phyloP scores from a whole-genome alignment of 164 flowering plant genomes.

The Liriodendron chinense region DNA sequence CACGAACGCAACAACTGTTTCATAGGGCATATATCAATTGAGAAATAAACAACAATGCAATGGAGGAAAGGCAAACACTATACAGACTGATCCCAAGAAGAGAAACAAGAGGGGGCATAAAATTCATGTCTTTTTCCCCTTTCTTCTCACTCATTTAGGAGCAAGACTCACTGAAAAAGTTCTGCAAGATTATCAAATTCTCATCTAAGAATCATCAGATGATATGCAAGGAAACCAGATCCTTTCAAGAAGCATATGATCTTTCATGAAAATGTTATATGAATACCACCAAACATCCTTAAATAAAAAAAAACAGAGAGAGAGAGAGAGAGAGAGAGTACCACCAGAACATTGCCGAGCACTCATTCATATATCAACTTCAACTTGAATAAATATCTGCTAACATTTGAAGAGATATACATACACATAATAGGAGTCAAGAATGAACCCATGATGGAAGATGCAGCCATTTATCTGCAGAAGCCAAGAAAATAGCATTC shows the following conservation, averaged over 20 bases:
- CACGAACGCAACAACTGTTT: slow-evolving; percentile 61
- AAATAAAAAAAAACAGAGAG: no score
- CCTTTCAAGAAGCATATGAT: background rate
- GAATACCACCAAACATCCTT: background rate
- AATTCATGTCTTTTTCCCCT: background rate
- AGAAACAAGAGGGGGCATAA: background rate
- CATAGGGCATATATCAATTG: slow-evolving; percentile 12
- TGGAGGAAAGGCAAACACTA: background rate
- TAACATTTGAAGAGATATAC: no score
- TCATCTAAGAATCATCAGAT: background rate
- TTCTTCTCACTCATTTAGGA: background rate
- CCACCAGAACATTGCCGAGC: background rate
- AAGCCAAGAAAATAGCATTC: no score
- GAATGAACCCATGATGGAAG: no score
- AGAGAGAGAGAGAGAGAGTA: background rate
- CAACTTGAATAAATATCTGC: no score
- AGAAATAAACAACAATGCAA: background rate
- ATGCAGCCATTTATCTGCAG: no score
- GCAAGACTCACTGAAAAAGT: background rate
- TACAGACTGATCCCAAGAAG: background rate
- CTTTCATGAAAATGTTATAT: background rate
- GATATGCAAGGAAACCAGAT: background rate
- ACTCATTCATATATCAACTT: no score
- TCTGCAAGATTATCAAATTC: background rate
- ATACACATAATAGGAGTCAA: no score